Base-by-base conservation (phyloP, 1,284 basidiomycete species). In the Polyporus tsugae region DNA sequence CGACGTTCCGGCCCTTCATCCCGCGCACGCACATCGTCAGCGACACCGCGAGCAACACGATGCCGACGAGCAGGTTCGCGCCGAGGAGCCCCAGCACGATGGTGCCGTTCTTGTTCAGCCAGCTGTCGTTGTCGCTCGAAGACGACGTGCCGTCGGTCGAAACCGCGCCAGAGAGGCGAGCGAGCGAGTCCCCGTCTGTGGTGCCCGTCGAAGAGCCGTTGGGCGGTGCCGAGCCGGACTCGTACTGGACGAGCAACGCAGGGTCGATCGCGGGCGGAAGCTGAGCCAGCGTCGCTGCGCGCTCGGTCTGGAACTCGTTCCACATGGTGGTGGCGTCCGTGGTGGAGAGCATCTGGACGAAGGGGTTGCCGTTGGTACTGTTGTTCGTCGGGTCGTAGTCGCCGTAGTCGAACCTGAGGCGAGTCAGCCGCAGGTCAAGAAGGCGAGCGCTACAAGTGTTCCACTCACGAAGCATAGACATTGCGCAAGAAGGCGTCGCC, bases 401-500 rank as follows among this genome's bases (percentile, higher is more conserved):
- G 59, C 83, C 84, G 68, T 82, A 83, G 73, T 86, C 82, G 75
- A 84, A 86, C 11, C 77, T 77, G 62, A 0, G 49, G 6, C 44
- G 44, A 17, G 19, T 46, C 9, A 41, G 39, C 10, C 39, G 11
- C 39, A 13, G 9, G 4, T 41, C 39, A 41, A 25, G 25, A 57
- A 6, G 35, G 4, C 13, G 17, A 25, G 33, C 38, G 11, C 1
- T 11, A 58, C 33, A 36, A 36, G 19, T 4, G n/a, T 2, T 33
- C 9, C 4, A 72, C 76, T 66, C 77, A 84, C 71, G 82, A 78
- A 13, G 80, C 80, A 76, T 83, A 84, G 69, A 77, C 78, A 70
- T 82, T 84, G 71, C 83, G 78, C 25, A 81, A 75, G 76, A 81
- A 81, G 19, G 77, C 75, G 63, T 81, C 80, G 60, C 84, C 84